These are phyloP conservation scores for Flaveria bidentis DNA, from an alignment of 129 eudicot species.

Conservation along the genomic window DNA sequence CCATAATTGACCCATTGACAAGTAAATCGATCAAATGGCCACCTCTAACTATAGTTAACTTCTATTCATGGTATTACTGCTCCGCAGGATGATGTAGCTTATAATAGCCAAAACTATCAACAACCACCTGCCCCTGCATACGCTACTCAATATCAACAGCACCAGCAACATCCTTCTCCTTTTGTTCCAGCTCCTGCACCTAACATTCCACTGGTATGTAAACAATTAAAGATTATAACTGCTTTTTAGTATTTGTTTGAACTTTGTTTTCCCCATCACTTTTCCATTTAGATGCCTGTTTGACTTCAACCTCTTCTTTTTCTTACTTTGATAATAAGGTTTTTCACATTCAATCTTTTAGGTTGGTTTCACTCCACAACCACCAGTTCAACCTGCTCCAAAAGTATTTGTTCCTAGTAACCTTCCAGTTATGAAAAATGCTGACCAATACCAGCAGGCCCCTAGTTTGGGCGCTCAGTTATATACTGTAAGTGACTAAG, in stretches of 20 bases:
- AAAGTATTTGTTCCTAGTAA: slow-evolving; percentile 71
- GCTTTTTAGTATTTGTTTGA: slow-evolving; percentile 2
- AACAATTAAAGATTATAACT: neutral
- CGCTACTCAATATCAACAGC: slow-evolving; percentile 50
- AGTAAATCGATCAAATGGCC: slow-evolving; percentile 1
- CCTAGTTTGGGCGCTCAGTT: slow-evolving; percentile 65
- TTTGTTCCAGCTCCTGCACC: slow-evolving; percentile 72
- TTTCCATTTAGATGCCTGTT: neutral
- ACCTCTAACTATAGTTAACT: slow-evolving; percentile 2
- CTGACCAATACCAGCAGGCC: slow-evolving; percentile 75
- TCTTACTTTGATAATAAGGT: slow-evolving; percentile 7
- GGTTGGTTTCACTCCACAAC: slow-evolving; percentile 63
- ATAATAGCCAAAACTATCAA: slow-evolving; percentile 52
- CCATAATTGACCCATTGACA: neutral
- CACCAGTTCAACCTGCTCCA: slow-evolving; percentile 63
- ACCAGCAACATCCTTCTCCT: slow-evolving; percentile 45
- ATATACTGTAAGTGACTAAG: slow-evolving; percentile 49
- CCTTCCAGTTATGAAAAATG: slow-evolving; percentile 64
- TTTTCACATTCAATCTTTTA: slow-evolving; percentile 27
- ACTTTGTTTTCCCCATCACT: neutral
- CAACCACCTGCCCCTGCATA: slow-evolving; percentile 50
- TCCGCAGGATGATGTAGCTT: slow-evolving; percentile 39
- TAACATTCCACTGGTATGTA: slow-evolving; percentile 54
- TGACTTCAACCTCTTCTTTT: neutral
- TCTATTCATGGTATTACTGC: slow-evolving; percentile 7